Evolutionary conservation across 2,329 filamentous ascomycete genomes (phyloP).

Genomic region (Alternaria triticina): DNA sequence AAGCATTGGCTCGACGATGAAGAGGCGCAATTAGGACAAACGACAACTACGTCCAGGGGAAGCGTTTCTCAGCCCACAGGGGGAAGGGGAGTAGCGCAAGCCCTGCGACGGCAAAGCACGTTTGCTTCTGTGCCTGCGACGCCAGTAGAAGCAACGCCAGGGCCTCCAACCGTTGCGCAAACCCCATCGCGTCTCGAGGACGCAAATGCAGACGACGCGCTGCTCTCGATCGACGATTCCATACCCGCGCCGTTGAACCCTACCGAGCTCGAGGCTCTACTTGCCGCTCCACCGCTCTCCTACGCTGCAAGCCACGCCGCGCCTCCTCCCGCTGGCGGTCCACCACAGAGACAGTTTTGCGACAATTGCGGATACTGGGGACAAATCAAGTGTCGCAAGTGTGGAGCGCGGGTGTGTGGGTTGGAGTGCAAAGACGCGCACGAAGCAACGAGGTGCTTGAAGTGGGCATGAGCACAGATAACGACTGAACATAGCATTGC

Average conservation of each 20-base stretch:
- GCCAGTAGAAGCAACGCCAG: constrained; percentile 36
- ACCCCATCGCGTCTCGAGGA: constrained; percentile 18
- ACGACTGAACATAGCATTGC: not conserved
- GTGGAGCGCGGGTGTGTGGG: constrained; percentile 78
- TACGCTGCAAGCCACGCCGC: constrained; percentile 67
- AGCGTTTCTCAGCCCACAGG: constrained; percentile 9
- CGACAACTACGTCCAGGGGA: constrained; percentile 26
- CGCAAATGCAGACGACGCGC: constrained; percentile 53
- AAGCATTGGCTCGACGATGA: constrained; percentile 83
- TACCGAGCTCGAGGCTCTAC: constrained; percentile 68
- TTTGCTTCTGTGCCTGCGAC: constrained; percentile 34
- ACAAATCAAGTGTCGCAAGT: constrained; percentile 75
- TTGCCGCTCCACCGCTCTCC: constrained; percentile 68
- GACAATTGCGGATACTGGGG: constrained; percentile 86
- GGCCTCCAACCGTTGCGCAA: constrained; percentile 11
- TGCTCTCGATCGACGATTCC: constrained; percentile 60
- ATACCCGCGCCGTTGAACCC: constrained; percentile 66
- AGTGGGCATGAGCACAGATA: constrained; percentile 37
- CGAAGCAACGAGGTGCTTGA: constrained; percentile 67
- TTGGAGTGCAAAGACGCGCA: constrained; percentile 76
- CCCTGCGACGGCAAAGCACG: constrained; percentile 31
- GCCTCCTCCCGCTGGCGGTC: constrained; percentile 51
- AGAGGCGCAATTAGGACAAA: constrained; percentile 66
- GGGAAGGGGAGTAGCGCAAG: constrained; percentile 22
- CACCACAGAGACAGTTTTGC: constrained; percentile 70